Evolutionary conservation across 108 stramenopile genomes (phyloP), one percentile per base, ranked within the genome.

Genomic region (Skeletonema tropicum): DNA sequence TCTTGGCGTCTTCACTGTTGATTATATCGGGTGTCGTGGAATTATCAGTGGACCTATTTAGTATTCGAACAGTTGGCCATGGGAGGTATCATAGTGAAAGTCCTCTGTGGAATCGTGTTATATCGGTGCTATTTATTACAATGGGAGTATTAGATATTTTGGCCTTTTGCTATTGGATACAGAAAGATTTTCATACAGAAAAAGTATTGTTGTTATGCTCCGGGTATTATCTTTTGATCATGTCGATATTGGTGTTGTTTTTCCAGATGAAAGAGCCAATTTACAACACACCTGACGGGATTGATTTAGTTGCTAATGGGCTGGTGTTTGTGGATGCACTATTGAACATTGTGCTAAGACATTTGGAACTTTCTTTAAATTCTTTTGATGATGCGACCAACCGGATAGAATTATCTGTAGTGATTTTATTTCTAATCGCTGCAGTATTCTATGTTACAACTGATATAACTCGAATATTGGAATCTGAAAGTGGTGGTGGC

Each of bases 81-180:
- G 71, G 71, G 19, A 63, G 71, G 62, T 71, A 71, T 45, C 35
- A 39, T 32, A 7, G 29, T 25, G 2, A 48, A 14, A 64, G 64
- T 42, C 21, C 45, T 3, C 14, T 5, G 5, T 68, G 67, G 67
- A 71, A 71, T 63, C 23, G 19, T 13, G 62, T 64, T 0, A 64
- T 71, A 36, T 71, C 71, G 17, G 12, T 30, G 13, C 6, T 64
- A 32, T 71, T 71, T 60, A 46, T 71, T 25, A 39, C 39, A 19
- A 63, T 38, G 64, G 64, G 17, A 12, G 7, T 65, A 15, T 7
- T 64, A 60, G 71, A 71, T 33, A 30, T 71, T 33, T 21, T 71
- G 11, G 62, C 71, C 33, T 71, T 71, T 30, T 21, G 64, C 32
- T 66, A 21, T 42, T 71, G 71, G 71, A 26, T 68, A 41, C 31